Evolutionary conservation across 768 basidiomycete species (phyloP).

Genomic region (Suillus spraguei): DNA sequence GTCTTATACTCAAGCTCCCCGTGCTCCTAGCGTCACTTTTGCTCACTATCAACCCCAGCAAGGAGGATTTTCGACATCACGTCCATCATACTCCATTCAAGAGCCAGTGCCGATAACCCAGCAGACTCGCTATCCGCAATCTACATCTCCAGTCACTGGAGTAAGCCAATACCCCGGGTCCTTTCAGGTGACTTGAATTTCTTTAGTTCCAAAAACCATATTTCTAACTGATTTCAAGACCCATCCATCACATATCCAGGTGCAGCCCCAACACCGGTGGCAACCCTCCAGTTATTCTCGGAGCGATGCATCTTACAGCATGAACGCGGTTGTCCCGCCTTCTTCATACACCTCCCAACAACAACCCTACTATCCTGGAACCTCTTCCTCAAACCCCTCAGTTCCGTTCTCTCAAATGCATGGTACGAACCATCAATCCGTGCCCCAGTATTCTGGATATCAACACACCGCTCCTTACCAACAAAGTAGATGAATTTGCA

Average conservation of each 20-base stretch:
- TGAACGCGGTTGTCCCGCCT: constrained; percentile 19
- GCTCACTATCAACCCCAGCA: constrained; percentile 41
- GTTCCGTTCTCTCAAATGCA: constrained; percentile 31
- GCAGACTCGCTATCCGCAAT: constrained; percentile 21
- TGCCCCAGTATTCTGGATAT: constrained; percentile 28
- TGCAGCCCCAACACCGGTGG: constrained; percentile 24
- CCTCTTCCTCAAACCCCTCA: constrained; percentile 20
- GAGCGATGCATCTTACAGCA: constrained; percentile 19
- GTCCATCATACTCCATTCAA: constrained; percentile 30
- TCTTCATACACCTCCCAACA: constrained; percentile 22
- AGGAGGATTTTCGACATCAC: constrained; percentile 37
- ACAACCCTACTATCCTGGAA: constrained; percentile 30
- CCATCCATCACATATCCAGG: constrained; percentile 21
- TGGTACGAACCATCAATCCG: constrained; percentile 19
- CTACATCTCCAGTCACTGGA: constrained; percentile 19
- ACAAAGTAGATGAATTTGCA: constrained; percentile 24
- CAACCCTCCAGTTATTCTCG: constrained; percentile 28
- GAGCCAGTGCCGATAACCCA: constrained; percentile 20
- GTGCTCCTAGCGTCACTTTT: constrained; percentile 33
- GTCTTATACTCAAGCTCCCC: constrained; percentile 22
- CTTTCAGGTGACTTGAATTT: constrained; percentile 23
- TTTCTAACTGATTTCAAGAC: constrained; percentile 17
- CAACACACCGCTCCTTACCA: constrained; percentile 34
- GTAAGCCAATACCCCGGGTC: constrained; percentile 27
- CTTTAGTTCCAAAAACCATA: background rate